Conservation (phyloP, 129 eudicot species). For the Mikania micrantha region DNA sequence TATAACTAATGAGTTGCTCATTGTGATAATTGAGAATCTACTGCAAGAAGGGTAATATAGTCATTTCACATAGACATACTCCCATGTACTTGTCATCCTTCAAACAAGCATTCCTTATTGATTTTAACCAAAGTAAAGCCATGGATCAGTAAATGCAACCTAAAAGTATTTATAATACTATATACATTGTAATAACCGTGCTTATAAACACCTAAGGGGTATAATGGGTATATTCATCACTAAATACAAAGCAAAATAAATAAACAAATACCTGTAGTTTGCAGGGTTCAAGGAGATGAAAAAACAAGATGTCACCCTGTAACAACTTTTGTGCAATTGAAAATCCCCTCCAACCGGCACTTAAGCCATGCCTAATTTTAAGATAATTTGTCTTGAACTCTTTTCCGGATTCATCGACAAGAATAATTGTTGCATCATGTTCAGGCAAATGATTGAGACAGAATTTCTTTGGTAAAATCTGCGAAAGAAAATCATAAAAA, state of each 20-base stretch:
- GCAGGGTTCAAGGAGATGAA: slow-evolving; percentile 58
- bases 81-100: background rate
- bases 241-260: background rate
- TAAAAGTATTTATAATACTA: background rate
- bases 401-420: slow-evolving; percentile 63
- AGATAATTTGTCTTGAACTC: slow-evolving; percentile 56
- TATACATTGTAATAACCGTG: background rate
- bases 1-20: background rate
- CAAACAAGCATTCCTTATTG: background rate
- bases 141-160: background rate
- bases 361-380: slow-evolving; percentile 51
- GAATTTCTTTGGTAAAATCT: slow-evolving; percentile 63
- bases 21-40: background rate
- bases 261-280: slow-evolving; percentile 52
- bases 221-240: background rate
- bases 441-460: slow-evolving; percentile 64
- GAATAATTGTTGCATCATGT: slow-evolving; percentile 45
- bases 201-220: background rate
- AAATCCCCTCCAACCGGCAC: slow-evolving; percentile 97
- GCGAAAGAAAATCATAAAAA: slow-evolving; percentile 8
- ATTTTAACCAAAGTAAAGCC: background rate
- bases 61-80: background rate
- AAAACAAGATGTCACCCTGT: slow-evolving; percentile 72
- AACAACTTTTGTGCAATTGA: slow-evolving; percentile 53
- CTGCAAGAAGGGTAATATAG: background rate